These are phyloP conservation scores for Nitzschia putrida DNA, from an alignment of 108 stramenopile genomes.

Conservation along the genomic window DNA sequence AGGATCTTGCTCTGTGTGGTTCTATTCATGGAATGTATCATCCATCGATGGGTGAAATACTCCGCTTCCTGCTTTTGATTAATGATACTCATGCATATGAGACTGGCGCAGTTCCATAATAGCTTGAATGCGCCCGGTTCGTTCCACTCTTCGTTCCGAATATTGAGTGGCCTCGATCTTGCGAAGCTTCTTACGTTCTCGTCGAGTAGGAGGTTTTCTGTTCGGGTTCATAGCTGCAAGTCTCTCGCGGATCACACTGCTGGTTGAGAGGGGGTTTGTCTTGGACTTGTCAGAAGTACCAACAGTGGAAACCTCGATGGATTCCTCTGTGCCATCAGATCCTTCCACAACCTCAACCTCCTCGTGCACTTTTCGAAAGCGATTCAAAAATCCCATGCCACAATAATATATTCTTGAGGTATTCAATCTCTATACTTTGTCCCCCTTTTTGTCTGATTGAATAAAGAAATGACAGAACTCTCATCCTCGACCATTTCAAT, in stretches of 20 bases:
- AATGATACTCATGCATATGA: neutral
- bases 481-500: no score
- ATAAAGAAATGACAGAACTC: no score
- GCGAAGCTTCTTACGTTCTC: slow-evolving; percentile 3
- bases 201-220: neutral
- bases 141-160: neutral
- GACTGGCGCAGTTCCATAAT: neutral
- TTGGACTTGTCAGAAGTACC: neutral
- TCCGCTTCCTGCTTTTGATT: neutral
- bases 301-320: no score
- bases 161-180: neutral
- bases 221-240: neutral
- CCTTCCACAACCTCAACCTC: neutral
- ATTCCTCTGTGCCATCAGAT: neutral
- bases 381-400: neutral
- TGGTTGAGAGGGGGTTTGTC: neutral
- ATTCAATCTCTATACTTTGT: no score
- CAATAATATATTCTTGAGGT: no score
- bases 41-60: no score
- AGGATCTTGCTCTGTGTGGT: no score
- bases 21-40: no score
- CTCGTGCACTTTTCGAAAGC: slow-evolving; percentile 2
- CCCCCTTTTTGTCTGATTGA: neutral
- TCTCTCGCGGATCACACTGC: neutral
- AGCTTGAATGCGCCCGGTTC: slow-evolving; percentile 6